Evolutionary conservation across 108 stramenopile genomes (phyloP).

Genomic region (Skeletonema marinoi): DNA sequence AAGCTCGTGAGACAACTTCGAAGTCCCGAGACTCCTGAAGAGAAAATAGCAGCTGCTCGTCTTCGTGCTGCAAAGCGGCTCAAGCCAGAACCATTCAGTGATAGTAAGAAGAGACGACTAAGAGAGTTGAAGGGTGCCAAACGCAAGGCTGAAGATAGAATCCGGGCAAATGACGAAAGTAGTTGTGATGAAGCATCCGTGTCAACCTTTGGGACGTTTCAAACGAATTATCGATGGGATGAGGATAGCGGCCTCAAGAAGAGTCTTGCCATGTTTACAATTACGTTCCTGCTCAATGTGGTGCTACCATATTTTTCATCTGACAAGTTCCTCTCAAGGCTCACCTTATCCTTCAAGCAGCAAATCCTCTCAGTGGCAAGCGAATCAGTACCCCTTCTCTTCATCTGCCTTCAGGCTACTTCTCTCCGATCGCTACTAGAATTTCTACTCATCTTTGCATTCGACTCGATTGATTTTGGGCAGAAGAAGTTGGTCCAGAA

Average conservation of each 20-base stretch:
- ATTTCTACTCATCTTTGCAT: conserved; percentile 23
- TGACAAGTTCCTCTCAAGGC: not conserved
- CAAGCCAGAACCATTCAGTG: conserved; percentile 56
- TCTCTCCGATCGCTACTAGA: conserved; percentile 21
- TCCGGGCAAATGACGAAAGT: not conserved
- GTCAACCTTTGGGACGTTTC: not conserved
- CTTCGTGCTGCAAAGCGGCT: conserved; percentile 55
- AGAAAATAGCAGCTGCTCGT: conserved; percentile 56
- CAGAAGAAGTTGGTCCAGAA: conserved; percentile 36
- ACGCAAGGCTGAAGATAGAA: conserved; percentile 17
- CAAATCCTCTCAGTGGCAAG: not conserved
- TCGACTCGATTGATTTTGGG: conserved; percentile 43
- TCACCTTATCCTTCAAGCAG: not conserved
- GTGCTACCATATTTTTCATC: not conserved
- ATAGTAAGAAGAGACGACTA: conserved; percentile 49
- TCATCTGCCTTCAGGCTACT: conserved; percentile 25
- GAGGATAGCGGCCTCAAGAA: not conserved
- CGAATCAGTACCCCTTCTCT: conserved; percentile 8
- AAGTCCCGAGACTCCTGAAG: conserved; percentile 3
- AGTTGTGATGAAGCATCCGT: not conserved
- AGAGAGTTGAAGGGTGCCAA: conserved; percentile 61
- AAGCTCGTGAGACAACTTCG: conserved; percentile 1
- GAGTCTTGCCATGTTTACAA: conserved; percentile 1
- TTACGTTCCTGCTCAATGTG: not conserved
- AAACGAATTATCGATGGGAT: not conserved